Evolutionary conservation across 345 rosid species (phyloP).

Genomic region (thale cress (Arabidopsis thaliana)): TAIR10.1 NC_003076.8:18038501-18039000

Average conservation of each 20-base stretch:
- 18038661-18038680: neutral
- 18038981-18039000: neutral
- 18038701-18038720: neutral
- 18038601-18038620: slow-evolving; percentile 11
- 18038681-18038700: neutral
- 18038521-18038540: slow-evolving; percentile 33
- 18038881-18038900: too few relatives aligned
- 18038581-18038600: slow-evolving; percentile 38
- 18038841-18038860: too few relatives aligned
- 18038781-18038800: too few relatives aligned
- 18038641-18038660: slow-evolving; percentile 32
- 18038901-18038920: too few relatives aligned
- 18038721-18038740: neutral
- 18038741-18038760: neutral
- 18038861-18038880: too few relatives aligned
- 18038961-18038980: neutral
- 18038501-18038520: slow-evolving; percentile 33
- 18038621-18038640: slow-evolving; percentile 15
- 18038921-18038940: too few relatives aligned
- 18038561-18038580: slow-evolving; percentile 24
- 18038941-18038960: neutral
- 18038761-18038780: neutral
- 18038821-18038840: too few relatives aligned
- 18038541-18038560: slow-evolving; percentile 39
- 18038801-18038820: too few relatives aligned